These are phyloP conservation scores for Oryza australiensis DNA, from an alignment of 176 grass and related monocot genomes.

Conservation along the genomic window DNA sequence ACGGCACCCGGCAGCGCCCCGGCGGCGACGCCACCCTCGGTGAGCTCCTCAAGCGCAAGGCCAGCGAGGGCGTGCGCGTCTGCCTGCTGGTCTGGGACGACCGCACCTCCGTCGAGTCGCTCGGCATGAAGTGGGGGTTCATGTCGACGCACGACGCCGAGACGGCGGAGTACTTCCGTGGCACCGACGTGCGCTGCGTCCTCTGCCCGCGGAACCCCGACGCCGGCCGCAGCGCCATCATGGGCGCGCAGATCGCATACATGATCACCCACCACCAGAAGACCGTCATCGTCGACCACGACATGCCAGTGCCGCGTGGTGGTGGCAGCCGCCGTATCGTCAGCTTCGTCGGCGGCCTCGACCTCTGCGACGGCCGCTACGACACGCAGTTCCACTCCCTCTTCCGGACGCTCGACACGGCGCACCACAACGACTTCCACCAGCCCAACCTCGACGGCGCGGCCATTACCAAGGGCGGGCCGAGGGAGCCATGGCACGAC, in stretches of 20 bases:
- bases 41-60: conserved; percentile 89
- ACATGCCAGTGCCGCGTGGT: conserved; percentile 56
- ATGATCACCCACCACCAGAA: conserved; percentile 93
- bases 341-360: conserved; percentile 84
- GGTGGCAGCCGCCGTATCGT: conserved; percentile 54
- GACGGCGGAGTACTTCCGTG: conserved; percentile 62
- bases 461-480: conserved; percentile 61
- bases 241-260: conserved; percentile 65
- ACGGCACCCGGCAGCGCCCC: conserved; percentile 44
- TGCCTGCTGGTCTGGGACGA: conserved; percentile 95
- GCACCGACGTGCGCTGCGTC: conserved; percentile 61
- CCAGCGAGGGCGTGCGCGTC: conserved; percentile 73
- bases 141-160: conserved; percentile 87
- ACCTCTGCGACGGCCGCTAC: conserved; percentile 87
- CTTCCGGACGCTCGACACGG: conserved; percentile 76
- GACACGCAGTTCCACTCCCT: conserved; percentile 89
- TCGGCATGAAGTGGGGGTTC: conserved; percentile 59
- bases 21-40: conserved; percentile 72
- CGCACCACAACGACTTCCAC: conserved; percentile 81
- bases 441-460: conserved; percentile 53
- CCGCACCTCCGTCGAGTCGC: conserved; percentile 67
- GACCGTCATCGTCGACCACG: conserved; percentile 82
- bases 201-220: conserved; percentile 91
- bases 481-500: conserved; percentile 90
- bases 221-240: conserved; percentile 51